Conservation (phyloP, 176 grass and related monocot genomes). For the Dactylis glomerata region DNA sequence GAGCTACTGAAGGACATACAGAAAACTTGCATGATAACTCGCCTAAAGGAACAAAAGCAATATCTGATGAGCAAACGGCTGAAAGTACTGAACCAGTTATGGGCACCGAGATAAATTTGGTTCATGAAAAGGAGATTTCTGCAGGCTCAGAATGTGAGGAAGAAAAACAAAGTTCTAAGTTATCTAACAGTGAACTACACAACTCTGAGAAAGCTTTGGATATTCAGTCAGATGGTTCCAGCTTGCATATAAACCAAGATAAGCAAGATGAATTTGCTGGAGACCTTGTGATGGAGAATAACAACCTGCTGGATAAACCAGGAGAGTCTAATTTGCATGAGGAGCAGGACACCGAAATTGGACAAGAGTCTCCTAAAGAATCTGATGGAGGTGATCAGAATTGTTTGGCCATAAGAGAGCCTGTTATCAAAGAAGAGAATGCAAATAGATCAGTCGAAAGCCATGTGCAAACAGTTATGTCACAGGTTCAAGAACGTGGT, state of each 20-base stretch:
- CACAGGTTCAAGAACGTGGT: conserved; percentile 41
- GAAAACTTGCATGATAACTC: conserved; percentile 23
- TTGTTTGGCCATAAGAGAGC: conserved; percentile 17
- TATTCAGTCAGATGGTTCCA: conserved; percentile 13
- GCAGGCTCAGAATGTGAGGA: conserved; percentile 8
- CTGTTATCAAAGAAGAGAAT: conserved; percentile 32
- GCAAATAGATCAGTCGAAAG: conserved; percentile 21
- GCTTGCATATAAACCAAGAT: conserved; percentile 28
- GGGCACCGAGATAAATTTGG: conserved; percentile 21
- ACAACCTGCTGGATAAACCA: conserved; percentile 14
- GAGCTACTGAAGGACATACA: neutral
- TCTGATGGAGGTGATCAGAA: conserved; percentile 25
- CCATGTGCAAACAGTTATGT: conserved; percentile 14
- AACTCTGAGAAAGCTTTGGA: conserved; percentile 27
- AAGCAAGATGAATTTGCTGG: conserved; percentile 27
- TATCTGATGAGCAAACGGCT: conserved; percentile 5
- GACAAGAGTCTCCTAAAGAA: conserved; percentile 16
- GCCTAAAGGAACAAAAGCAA: conserved; percentile 32
- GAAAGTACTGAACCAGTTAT: conserved; percentile 35
- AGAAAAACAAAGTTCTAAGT: conserved; percentile 15
- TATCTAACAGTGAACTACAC: neutral
- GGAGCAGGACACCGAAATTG: conserved; percentile 13
- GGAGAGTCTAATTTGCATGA: conserved; percentile 25
- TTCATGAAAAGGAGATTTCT: conserved; percentile 31
- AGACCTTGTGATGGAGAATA: conserved; percentile 5